Percentiles rank a stretch among this genome's conserved stretches.
phyloP scores from a whole-genome alignment of 2,329 filamentous ascomycete genomes.

The Phialophora chinensis region DNA sequence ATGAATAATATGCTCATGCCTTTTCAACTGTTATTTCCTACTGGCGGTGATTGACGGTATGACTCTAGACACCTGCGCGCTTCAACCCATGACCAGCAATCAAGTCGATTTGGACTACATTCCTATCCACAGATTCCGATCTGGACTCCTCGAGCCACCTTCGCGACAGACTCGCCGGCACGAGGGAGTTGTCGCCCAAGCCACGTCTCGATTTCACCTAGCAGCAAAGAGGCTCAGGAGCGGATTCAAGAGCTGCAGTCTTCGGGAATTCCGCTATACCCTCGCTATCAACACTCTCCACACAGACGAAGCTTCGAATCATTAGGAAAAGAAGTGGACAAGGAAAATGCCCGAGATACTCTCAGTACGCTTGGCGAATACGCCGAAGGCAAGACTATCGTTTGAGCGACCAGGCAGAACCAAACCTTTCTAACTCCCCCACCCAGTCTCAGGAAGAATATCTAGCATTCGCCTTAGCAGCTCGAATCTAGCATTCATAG shows the following conservation, averaged over 20 bases:
- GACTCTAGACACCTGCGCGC: not conserved
- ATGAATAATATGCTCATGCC: conserved; percentile 5
- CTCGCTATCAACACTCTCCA: conserved; percentile 17
- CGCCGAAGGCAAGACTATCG: conserved; percentile 26
- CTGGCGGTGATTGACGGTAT: not conserved
- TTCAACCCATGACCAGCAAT: not conserved
- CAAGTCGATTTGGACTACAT: not conserved
- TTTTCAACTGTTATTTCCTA: not conserved
- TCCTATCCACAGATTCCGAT: conserved; percentile 5
- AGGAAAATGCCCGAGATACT: not conserved
- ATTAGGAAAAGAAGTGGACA: conserved; percentile 42
- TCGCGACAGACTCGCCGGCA: conserved; percentile 11
- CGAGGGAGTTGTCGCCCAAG: no score
- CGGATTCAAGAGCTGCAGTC: conserved; percentile 48
- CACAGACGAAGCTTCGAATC: conserved; percentile 41
- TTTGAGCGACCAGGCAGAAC: conserved; percentile 42
- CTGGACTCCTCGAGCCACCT: conserved; percentile 14
- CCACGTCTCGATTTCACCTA: not conserved
- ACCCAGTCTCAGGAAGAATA: conserved; percentile 69
- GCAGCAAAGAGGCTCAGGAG: conserved; percentile 44
- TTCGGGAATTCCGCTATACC: conserved; percentile 37
- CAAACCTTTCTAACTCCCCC: conserved; percentile 1
- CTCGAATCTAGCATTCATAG: conserved; percentile 82
- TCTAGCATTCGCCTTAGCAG: conserved; percentile 72
- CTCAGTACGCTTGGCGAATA: not conserved